phyloP scores from a whole-genome alignment of 495 filamentous ascomycete genomes.

The Aspergillus bridgeri region DNA sequence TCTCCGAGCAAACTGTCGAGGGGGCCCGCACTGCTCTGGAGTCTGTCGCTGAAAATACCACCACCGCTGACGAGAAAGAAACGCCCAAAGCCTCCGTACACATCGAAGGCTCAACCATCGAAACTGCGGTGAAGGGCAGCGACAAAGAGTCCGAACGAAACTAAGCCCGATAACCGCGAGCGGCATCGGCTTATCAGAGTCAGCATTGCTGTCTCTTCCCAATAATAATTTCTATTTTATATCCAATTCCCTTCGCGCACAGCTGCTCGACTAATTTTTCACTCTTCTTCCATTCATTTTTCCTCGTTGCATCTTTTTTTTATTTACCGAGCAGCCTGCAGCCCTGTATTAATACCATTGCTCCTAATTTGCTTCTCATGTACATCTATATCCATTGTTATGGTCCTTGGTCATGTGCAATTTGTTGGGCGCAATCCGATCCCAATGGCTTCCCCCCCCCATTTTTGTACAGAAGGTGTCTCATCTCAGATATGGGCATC shows the following conservation, averaged over 20 bases:
- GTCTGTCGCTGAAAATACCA: background rate
- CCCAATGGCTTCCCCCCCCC: background rate
- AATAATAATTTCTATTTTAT: conserved; percentile 17
- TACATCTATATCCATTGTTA: background rate
- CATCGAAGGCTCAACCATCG: background rate
- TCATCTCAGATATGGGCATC: background rate
- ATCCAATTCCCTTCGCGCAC: conserved; percentile 3
- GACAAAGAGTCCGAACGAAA: background rate
- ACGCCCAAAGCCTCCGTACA: background rate
- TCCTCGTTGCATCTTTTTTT: background rate
- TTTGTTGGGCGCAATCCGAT: conserved; percentile 3
- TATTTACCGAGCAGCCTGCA: background rate
- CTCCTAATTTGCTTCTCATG: background rate
- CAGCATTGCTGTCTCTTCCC: background rate
- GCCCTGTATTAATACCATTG: background rate
- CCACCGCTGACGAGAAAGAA: background rate
- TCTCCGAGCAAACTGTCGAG: background rate
- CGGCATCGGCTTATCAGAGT: background rate
- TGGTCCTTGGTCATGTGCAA: background rate
- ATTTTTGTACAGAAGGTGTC: background rate
- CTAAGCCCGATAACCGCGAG: background rate
- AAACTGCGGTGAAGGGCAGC: background rate
- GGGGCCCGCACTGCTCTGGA: background rate
- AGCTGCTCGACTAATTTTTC: conserved; percentile 1
- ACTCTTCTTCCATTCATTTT: background rate